A percentile compares a stretch with the other conserved stretches of the same genome.
phyloP scores from a whole-genome alignment of 2,329 filamentous ascomycete genomes.

The Alternaria postmessia region DNA sequence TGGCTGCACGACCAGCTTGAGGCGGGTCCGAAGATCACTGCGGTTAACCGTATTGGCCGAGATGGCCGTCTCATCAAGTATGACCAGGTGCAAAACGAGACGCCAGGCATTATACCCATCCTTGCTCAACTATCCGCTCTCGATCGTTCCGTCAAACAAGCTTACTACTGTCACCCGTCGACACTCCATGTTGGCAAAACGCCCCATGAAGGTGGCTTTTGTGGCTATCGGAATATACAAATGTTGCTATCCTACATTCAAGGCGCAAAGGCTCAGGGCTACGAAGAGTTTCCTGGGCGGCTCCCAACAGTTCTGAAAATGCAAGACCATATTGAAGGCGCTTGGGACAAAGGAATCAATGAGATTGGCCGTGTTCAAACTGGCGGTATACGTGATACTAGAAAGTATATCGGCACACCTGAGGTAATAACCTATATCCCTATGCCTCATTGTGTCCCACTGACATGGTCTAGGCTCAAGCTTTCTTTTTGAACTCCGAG shows the following conservation, averaged over 20 bases:
- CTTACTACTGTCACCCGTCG: conserved; percentile 80
- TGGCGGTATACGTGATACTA: conserved; percentile 83
- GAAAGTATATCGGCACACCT: conserved; percentile 94
- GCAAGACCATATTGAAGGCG: conserved; percentile 85
- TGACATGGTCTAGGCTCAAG: conserved; percentile 70
- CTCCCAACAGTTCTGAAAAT: conserved; percentile 82
- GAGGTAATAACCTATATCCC: conserved; percentile 65
- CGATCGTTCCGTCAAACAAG: conserved; percentile 70
- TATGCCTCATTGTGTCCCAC: not conserved
- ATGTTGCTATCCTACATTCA: conserved; percentile 85
- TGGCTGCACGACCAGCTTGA: conserved; percentile 54
- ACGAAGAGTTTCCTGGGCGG: conserved; percentile 65
- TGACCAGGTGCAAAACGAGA: conserved; percentile 55
- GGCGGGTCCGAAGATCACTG: conserved; percentile 50
- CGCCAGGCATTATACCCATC: conserved; percentile 55
- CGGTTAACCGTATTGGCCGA: conserved; percentile 52
- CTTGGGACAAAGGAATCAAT: conserved; percentile 89
- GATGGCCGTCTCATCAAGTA: conserved; percentile 54
- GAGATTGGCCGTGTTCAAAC: conserved; percentile 78
- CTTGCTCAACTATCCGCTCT: conserved; percentile 62
- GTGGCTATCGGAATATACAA: conserved; percentile 94
- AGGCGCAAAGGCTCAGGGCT: conserved; percentile 63
- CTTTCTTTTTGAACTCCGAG: conserved; percentile 73
- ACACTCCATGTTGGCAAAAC: conserved; percentile 82
- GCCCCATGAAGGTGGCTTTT: conserved; percentile 87